A percentile compares a stretch with the other conserved stretches of the same genome.
phyloP scores from a whole-genome alignment of 75 land plant genomes.

The Chamaecyparis obtusa region DNA sequence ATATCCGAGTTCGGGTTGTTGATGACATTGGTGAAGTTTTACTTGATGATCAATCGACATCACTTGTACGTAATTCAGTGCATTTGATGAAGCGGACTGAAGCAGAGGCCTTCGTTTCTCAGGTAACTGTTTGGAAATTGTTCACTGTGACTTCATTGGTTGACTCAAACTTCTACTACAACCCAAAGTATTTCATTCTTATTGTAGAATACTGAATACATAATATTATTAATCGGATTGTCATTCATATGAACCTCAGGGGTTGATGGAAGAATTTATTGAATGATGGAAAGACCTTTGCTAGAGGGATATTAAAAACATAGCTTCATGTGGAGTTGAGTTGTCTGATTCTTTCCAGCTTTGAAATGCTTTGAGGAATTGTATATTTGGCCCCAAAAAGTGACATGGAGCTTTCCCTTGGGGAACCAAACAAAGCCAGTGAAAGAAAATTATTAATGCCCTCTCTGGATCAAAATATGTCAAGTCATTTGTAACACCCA shows the following conservation, averaged over 20 bases:
- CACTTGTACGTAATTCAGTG: slow-evolving; percentile 67
- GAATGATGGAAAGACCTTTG: slow-evolving; percentile 21
- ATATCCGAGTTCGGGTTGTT: slow-evolving; percentile 79
- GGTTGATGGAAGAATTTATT: slow-evolving; percentile 68
- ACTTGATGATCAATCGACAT: slow-evolving; percentile 62
- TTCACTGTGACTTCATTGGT: not conserved
- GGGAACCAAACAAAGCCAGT: not conserved
- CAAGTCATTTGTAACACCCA: not conserved
- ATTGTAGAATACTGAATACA: not conserved
- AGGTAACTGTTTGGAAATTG: slow-evolving; percentile 37
- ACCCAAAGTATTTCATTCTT: not conserved
- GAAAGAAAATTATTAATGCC: not conserved
- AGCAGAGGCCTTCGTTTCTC: slow-evolving; percentile 79
- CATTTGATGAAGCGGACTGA: slow-evolving; percentile 86
- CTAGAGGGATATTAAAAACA: not conserved
- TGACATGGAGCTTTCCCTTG: not conserved
- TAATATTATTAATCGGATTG: not conserved
- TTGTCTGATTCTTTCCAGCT: not conserved
- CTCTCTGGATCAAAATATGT: not conserved
- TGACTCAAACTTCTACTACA: not conserved
- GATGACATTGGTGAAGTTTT: slow-evolving; percentile 74
- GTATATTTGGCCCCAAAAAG: not conserved
- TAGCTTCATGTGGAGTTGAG: not conserved
- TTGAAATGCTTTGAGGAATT: not conserved
- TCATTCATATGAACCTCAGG: slow-evolving; percentile 30